A percentile compares a stretch with the other conserved stretches of the same genome.
phyloP scores from a whole-genome alignment of 345 rosid genomes.

The Arabis alpina region DNA sequence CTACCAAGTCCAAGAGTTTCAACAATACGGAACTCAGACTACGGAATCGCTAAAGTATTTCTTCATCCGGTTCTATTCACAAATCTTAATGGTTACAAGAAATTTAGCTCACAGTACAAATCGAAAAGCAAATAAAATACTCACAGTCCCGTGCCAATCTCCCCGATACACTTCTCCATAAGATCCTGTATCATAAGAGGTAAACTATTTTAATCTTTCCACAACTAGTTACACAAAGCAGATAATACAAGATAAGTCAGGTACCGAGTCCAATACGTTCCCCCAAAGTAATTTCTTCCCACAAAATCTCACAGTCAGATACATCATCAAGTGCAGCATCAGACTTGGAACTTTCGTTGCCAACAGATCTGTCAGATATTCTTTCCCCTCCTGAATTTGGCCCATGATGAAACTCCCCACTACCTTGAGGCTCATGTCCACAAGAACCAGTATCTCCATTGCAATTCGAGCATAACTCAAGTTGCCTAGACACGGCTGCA shows the following conservation, averaged over 20 bases:
- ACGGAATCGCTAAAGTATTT: slow-evolving; percentile 7
- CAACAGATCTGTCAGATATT: slow-evolving; percentile 61
- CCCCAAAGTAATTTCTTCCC: slow-evolving; percentile 90
- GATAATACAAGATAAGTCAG: slow-evolving; percentile 27
- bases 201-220: slow-evolving; percentile 16
- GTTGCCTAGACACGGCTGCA: slow-evolving; percentile 72
- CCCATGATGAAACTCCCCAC: slow-evolving; percentile 32
- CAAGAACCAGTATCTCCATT: slow-evolving; percentile 61
- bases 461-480: slow-evolving; percentile 54
- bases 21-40: slow-evolving; percentile 24
- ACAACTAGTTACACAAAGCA: slow-evolving; percentile 32
- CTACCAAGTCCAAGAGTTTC: slow-evolving; percentile 48
- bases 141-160: slow-evolving; percentile 98
- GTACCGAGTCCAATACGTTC: slow-evolving; percentile 98
- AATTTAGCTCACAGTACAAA: not conserved
- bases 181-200: slow-evolving; percentile 67
- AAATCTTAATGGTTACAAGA: slow-evolving; percentile 14
- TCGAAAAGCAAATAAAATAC: slow-evolving; percentile 38
- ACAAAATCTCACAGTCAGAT: slow-evolving; percentile 85
- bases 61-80: slow-evolving; percentile 17
- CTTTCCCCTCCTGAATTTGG: slow-evolving; percentile 65
- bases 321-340: slow-evolving; percentile 76
- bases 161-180: slow-evolving; percentile 97
- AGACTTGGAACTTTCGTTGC: slow-evolving; percentile 66
- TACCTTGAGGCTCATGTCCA: slow-evolving; percentile 22